Base-by-base conservation (phyloP, 768 basidiomycete genomes). In the Glaciozyma martinii region DNA sequence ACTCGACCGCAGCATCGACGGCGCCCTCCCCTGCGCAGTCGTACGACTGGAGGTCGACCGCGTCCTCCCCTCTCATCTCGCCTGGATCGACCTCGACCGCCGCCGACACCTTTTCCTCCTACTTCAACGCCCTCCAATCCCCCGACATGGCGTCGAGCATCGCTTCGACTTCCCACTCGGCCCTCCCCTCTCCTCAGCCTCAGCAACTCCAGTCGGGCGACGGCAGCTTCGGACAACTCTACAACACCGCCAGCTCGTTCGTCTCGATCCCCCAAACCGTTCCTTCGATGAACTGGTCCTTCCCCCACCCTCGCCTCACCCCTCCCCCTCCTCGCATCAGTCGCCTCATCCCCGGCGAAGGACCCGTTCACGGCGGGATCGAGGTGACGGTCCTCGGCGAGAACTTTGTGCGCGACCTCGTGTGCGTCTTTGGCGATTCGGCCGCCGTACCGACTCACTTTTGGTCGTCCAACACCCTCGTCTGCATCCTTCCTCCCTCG, bases 381-480 rank as follows among this genome's bases (percentile, higher is more conserved):
- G 91, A 95, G 77, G 87, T 99, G 42, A 98, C 94, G 3, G 79
- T 99, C 23, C 82, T 95, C 10, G 95, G 95, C 13, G 84, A 87
- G 59, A 89, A 92, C 75, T 97, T 99, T 77, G 60, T 74, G 9
- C 75, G 72, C 12, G 77, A 76, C 33, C 73, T 77, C 61, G 85
- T 88, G 60, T 89, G 90, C 71, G 79, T 90, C 3, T 99, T 99
- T 76, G 94, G 94, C 30, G 88, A 87, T 71, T 80, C 85, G 15
- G 75, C 82, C 18, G 86, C 93, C 13, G 88, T 85, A 62, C 87
- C 87, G 15, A 93, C 90, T 0, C 88, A 89, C 71, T 81, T 87
- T 47, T 97, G 90, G 89, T 89, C 89, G 74, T 87, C 90, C 61
- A 94, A 89, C 72, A 90, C 92, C 18, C 81, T 97, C 13, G 89